Conservation (phyloP, 2,329 filamentous ascomycete species). For the Xylaria sp. region DNA sequence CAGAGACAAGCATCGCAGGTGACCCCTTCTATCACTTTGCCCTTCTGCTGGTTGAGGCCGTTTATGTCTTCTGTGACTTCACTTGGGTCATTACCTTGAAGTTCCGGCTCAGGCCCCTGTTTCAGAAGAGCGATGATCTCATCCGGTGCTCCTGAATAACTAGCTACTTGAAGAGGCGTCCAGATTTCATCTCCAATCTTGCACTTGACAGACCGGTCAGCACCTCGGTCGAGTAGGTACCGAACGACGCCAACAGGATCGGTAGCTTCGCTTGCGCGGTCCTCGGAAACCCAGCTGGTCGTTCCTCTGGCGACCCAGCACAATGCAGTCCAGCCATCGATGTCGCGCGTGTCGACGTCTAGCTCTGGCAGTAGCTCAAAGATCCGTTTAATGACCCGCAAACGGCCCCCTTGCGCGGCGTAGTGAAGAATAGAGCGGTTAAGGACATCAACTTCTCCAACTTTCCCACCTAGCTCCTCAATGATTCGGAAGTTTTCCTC, state of each 20-base stretch:
- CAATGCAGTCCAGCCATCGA: constrained; percentile 21
- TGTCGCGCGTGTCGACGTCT: constrained; percentile 2
- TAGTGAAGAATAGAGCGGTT: constrained; percentile 14
- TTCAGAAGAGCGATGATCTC: constrained; percentile 7
- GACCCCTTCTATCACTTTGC: neutral
- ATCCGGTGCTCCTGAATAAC: constrained; percentile 9
- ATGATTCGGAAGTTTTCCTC: constrained; percentile 19
- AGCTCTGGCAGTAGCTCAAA: constrained; percentile 3
- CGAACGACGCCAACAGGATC: constrained; percentile 8
- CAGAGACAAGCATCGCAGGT: constrained; percentile 16
- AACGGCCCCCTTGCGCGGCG: constrained; percentile 13
- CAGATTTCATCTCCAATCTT: constrained; percentile 14
- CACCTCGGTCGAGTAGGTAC: constrained; percentile 10
- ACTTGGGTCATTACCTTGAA: neutral
- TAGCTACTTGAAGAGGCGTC: neutral
- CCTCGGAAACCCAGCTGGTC: neutral
- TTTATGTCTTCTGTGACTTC: neutral
- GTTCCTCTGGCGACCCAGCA: constrained; percentile 17
- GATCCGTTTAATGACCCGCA: constrained; percentile 9
- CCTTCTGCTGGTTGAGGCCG: neutral
- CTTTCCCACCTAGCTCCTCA: neutral
- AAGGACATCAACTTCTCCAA: constrained; percentile 8
- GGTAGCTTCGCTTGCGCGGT: constrained; percentile 14
- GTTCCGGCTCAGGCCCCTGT: neutral
- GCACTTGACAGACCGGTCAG: constrained; percentile 4